Evolutionary conservation across 2,329 filamentous ascomycete species (phyloP), one percentile per base, ranked within the genome.

Genomic region (Hymenoscyphus scutula): DNA sequence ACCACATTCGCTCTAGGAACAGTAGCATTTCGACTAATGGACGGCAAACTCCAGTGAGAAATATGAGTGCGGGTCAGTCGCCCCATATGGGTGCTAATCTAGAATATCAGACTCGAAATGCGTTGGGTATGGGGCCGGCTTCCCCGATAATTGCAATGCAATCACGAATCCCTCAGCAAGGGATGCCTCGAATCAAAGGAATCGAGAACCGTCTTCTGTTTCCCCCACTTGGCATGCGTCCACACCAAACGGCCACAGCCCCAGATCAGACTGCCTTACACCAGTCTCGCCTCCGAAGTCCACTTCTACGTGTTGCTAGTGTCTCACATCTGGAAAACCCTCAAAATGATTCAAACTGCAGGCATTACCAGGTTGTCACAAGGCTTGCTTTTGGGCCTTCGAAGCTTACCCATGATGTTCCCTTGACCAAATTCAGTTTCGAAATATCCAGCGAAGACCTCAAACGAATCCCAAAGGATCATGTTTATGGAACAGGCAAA

Each of bases 201-300:
- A 37, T 30, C 27, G 41, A 53, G 27, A 56, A 67, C 55, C 64
- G 66, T 48, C 61, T 59, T 25, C 66, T 78, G 6, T 71, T 82
- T 34, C 80, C 79, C 53, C 74, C 30, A 11, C 29, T 67, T 1
- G 74, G 74, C 8, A 67, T 65, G 19, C 56, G 61, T 38, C 75
- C 74, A 3, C 74, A 77, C 62, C 77, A 77, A 34, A 74, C 76
- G 27, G 78, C 81, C 3, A 25, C 30, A 8, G 75, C 80, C 62
- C 79, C 83, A 23, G 72, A 74, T 27, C 70, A 76, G 7, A 78
- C 77, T 30, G 81, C 79, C n/a, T 75, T 88, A 7, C 86, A 89
- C 68, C 84, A 87, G 73, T 80, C 81, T 53, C 77, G 84, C 69
- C 75, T 87, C 30, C 79, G 80, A 27, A 85, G 81, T 66, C 84